A percentile compares a stretch with the other conserved stretches of the same genome.
phyloP scores from a whole-genome alignment of 1,284 basidiomycete species.

The Moniliella sp. region DNA sequence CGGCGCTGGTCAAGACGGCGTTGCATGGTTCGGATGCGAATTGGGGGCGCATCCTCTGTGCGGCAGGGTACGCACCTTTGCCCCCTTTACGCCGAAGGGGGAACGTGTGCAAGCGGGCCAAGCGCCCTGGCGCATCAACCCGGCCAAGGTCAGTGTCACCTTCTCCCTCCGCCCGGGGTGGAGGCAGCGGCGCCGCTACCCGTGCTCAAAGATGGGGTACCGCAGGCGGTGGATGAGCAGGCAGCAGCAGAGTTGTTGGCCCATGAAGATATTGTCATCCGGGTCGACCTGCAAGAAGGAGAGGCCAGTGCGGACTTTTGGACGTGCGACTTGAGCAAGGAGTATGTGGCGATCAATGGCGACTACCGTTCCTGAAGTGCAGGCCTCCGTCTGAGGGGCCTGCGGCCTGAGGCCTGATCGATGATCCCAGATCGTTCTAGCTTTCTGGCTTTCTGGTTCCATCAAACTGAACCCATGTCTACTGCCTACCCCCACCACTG shows the following conservation, averaged over 20 bases:
- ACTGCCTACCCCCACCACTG: no score
- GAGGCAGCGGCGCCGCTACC: no score
- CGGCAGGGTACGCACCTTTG: slow-evolving; percentile 50
- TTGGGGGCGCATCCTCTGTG: slow-evolving; percentile 82
- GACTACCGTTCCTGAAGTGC: not conserved
- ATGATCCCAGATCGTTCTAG: no score
- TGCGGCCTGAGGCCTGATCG: no score
- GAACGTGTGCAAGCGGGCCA: slow-evolving; percentile 1
- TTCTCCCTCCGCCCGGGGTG: slow-evolving; percentile 51
- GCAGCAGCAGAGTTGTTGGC: slow-evolving; percentile 61
- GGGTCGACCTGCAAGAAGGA: slow-evolving; percentile 51
- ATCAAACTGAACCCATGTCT: no score
- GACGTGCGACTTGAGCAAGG: slow-evolving; percentile 64
- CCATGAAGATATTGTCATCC: slow-evolving; percentile 63
- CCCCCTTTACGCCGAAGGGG: slow-evolving; percentile 33
- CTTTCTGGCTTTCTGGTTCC: no score
- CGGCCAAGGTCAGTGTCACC: slow-evolving; percentile 58
- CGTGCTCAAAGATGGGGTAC: slow-evolving; percentile 72
- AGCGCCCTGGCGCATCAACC: no score
- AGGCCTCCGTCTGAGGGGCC: no score
- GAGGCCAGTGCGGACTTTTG: slow-evolving; percentile 52
- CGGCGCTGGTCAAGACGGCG: slow-evolving; percentile 81
- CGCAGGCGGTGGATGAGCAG: slow-evolving; percentile 60
- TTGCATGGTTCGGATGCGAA: slow-evolving; percentile 89
- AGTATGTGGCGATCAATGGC: not conserved